phyloP scores from a whole-genome alignment of 1,284 basidiomycete species.

The Sporisorium sorghi region DNA sequence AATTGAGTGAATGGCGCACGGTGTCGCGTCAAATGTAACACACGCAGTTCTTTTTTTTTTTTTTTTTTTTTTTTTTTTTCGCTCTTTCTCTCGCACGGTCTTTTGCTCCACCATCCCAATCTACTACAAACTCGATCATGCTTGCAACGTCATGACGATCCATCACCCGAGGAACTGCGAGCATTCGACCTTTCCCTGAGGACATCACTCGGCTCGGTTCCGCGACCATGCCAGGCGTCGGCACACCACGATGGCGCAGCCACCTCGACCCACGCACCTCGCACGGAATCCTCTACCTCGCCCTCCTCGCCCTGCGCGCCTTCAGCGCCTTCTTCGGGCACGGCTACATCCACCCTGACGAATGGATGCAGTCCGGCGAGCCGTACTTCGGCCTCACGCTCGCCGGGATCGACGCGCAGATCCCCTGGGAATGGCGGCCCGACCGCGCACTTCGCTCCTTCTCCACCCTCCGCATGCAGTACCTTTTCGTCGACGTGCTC shows the following conservation, averaged over 20 bases:
- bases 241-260: slow-evolving; percentile 6
- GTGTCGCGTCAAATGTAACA: slow-evolving; percentile 2
- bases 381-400: slow-evolving; percentile 36
- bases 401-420: background rate
- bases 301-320: slow-evolving; percentile 56
- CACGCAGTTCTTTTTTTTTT: too few relatives aligned
- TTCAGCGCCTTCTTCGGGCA: slow-evolving; percentile 57
- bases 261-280: slow-evolving; percentile 21
- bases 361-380: slow-evolving; percentile 69
- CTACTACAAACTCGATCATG: background rate
- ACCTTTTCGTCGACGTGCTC: slow-evolving; percentile 1
- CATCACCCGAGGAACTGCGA: background rate
- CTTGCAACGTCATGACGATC: background rate
- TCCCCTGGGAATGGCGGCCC: slow-evolving; percentile 46
- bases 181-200: background rate
- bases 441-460: slow-evolving; percentile 29
- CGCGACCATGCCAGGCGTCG: slow-evolving; percentile 1
- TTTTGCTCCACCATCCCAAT: slow-evolving; percentile 5
- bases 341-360: slow-evolving; percentile 69
- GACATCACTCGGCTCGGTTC: background rate
- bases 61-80: background rate
- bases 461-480: slow-evolving; percentile 15
- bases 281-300: slow-evolving; percentile 31
- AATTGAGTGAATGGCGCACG: slow-evolving; percentile 20
- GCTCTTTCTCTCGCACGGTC: slow-evolving; percentile 20